Conservation (phyloP, 371 early-diverging fungal genomes). For the Actinomortierella ambigua region DNA sequence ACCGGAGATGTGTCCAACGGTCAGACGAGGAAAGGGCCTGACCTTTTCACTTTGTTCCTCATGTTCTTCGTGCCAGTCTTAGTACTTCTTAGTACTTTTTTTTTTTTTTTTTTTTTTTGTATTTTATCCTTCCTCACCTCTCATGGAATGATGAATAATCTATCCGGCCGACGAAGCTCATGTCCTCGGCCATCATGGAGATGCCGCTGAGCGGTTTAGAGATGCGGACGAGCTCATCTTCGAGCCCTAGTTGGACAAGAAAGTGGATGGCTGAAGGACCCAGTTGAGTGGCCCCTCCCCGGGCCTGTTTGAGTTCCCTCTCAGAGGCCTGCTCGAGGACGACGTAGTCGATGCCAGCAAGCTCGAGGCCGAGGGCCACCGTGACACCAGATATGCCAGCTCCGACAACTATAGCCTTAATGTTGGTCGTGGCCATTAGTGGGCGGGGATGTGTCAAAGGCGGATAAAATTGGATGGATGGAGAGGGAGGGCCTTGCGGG, state of each 20-base stretch:
- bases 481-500: background rate
- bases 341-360: conserved; percentile 37
- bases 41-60: too few species aligned
- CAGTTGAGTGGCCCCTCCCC: conserved; percentile 33
- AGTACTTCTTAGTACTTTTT: too few species aligned
- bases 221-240: conserved; percentile 34
- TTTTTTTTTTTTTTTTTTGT: too few species aligned
- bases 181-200: conserved; percentile 44
- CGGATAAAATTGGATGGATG: background rate
- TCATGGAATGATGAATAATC: conserved; percentile 30
- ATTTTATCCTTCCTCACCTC: conserved; percentile 9
- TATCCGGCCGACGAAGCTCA: conserved; percentile 41
- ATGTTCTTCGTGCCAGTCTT: too few species aligned
- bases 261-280: conserved; percentile 43
- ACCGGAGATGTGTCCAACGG: too few species aligned
- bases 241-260: conserved; percentile 35
- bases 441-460: background rate
- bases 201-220: conserved; percentile 42
- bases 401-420: conserved; percentile 35
- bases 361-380: conserved; percentile 35
- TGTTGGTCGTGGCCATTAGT: conserved; percentile 28
- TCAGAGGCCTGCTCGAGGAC: conserved; percentile 21
- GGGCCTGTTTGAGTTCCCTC: background rate
- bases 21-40: too few species aligned
- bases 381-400: conserved; percentile 33